Base-by-base conservation (phyloP, 495 filamentous ascomycete species). In the Podospora conica region DNA sequence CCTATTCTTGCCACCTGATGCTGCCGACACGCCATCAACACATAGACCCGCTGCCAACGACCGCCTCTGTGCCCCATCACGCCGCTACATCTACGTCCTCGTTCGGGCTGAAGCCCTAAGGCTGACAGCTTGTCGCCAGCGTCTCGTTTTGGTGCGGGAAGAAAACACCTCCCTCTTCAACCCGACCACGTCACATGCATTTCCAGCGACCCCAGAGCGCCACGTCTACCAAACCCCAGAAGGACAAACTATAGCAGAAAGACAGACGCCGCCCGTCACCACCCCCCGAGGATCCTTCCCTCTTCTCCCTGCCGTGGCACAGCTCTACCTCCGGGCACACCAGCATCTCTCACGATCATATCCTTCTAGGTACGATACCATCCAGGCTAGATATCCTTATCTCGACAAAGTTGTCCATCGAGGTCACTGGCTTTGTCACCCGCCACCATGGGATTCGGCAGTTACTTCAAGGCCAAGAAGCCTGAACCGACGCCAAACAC, bases 391-490 rank as follows among this genome's bases (percentile, higher is more conserved):
- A n/a, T 48, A 48, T n/a, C 40, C 5, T 8, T 48, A 48, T 8
- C 18, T 48, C 40, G 18, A 9, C 40, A 48, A 3, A 31, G 10
- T 31, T 31, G n/a, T 31, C 29, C 40, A 48, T 2, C 18, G 40
- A 18, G 15, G 33, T 3, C 3, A 15, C 7, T 3, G 29, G 29
- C 12, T 6, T 40, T 18, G 5, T n/a, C 40, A 48, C 15, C 57
- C 69, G 64, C 65, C 65, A 71, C 67, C 53, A 90, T 90, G 87
- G 87, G 86, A 28, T 66, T 90, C 57, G 79, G 74, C 56, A 83
- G 75, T 70, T 89, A 88, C 65, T 88, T 90, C 81, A 87, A 83
- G 75, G 78, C 81, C 10, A 75, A 81, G 56, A 80, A 81, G 76
- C 77, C 80, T 0, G 71, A 74, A 31, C 56, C 70, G n/a, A 29